Conservation (phyloP, 2,329 filamentous ascomycete genomes). For the Epichloe sibirici region DNA sequence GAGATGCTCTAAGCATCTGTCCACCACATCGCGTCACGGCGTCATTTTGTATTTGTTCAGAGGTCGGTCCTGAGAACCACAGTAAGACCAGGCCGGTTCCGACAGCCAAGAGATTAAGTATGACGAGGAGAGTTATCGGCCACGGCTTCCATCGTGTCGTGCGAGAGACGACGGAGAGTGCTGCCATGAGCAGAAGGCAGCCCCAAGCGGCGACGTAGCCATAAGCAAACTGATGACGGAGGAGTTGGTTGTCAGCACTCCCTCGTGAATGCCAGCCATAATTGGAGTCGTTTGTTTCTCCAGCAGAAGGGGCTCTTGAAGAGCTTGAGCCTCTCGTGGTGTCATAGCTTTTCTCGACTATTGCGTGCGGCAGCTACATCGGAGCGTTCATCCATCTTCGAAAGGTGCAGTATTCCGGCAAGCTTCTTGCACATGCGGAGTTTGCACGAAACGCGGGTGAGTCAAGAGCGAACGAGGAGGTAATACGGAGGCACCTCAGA, state of each 20-base stretch:
- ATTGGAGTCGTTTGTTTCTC: too few species aligned
- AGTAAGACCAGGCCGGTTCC: constrained; percentile 17
- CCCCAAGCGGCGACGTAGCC: constrained; percentile 21
- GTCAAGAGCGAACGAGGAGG: too few species aligned
- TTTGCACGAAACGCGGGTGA: too few species aligned
- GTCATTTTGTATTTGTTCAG: background rate
- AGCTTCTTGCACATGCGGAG: too few species aligned
- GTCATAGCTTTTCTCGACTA: too few species aligned
- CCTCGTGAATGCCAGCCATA: too few species aligned
- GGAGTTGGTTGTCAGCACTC: background rate
- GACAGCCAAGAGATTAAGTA: constrained; percentile 19
- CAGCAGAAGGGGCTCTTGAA: too few species aligned
- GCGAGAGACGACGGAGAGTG: constrained; percentile 19
- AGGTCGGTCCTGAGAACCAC: constrained; percentile 9
- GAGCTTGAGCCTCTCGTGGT: too few species aligned
- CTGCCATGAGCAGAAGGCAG: constrained; percentile 20
- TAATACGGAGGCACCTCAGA: too few species aligned
- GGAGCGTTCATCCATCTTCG: too few species aligned
- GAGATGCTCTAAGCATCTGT: constrained; percentile 12
- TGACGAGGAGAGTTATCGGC: constrained; percentile 17
- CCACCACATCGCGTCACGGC: background rate
- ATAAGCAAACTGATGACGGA: constrained; percentile 20
- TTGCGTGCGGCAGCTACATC: too few species aligned
- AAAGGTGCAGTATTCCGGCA: too few species aligned
- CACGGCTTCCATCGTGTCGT: constrained; percentile 19